Base-by-base conservation (phyloP, 306 rosid species). In the Prunus mume region DNA sequence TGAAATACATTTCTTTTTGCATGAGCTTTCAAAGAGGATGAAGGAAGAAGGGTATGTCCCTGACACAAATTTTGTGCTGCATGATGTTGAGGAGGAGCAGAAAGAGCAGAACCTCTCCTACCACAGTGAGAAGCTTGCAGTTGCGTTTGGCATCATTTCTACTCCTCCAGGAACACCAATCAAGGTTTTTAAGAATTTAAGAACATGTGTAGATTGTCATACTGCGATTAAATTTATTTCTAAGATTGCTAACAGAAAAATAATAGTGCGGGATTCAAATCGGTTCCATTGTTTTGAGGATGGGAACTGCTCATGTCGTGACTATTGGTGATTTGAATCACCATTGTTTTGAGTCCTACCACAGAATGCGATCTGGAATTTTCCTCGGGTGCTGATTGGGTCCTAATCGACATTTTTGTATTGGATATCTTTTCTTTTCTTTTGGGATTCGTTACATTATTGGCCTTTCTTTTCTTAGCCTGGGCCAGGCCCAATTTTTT, bases 131-230 rank as follows among this genome's bases (percentile, higher is more conserved):
- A 91, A 87, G 82, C 88, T 89, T 60, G 93, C 92, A 20, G 88
- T 84, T 78, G 96, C 87, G 12, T 81, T 87, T 71, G 92, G 96
- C 69, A 89, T 91, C 49, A 80, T 91, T 80, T 85, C 90, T 71
- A 88, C 96, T n/a, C 83, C 86, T 9, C 79, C 85, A 52, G 89
- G 91, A 69, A 85, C 86, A 6, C 71, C 85, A 22, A 82, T 88
- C 79, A 87, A 88, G 81, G 85, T 85, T 65, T 91, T 78, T 69
- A 91, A 91, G 83, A 91, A 87, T 64, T 84, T 91, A 63, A 87
- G 89, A 78, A 91, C 92, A 73, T 86, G 92, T 78, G 90, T 89
- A 3, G 96, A 91, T 41, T 89, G 90, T 63, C 93, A 89, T 73
- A 89, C 64, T 13, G 89, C 89, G 4, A 86, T 89, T 72, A 87